These are phyloP conservation scores for Phtheirospermum japonicum DNA, from an alignment of 257 asterid species.

Conservation along the genomic window DNA sequence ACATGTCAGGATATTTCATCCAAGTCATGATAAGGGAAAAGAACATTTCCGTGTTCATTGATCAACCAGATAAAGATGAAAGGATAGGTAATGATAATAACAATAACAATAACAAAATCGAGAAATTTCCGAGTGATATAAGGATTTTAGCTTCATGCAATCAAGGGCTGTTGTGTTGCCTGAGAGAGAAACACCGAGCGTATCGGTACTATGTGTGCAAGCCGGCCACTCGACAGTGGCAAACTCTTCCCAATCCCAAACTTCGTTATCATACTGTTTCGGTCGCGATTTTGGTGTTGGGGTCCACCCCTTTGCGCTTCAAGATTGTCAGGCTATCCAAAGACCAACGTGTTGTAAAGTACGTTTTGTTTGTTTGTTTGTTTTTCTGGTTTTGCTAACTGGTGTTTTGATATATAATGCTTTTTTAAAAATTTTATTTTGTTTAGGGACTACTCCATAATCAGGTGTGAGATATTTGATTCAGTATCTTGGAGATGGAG, in stretches of 20 bases:
- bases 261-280: not conserved
- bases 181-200: not conserved
- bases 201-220: slow-evolving; percentile 22
- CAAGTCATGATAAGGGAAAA: not conserved
- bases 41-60: not conserved
- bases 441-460: not conserved
- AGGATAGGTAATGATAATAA: not conserved
- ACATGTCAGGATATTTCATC: not conserved
- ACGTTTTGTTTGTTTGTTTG: not conserved
- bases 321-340: slow-evolving; percentile 29
- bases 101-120: not conserved
- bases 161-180: slow-evolving; percentile 28
- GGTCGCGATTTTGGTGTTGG: slow-evolving; percentile 13
- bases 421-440: not conserved
- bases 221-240: slow-evolving; percentile 31
- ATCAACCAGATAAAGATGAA: not conserved
- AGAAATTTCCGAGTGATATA: not conserved
- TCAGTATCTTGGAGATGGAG: not conserved
- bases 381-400: no score
- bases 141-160: slow-evolving; percentile 29
- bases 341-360: not conserved
- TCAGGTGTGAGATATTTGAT: not conserved
- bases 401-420: no score
- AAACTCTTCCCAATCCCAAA: slow-evolving; percentile 25
- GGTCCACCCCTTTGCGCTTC: slow-evolving; percentile 16